A percentile compares a stretch with the other conserved stretches of the same genome.
These are phyloP conservation scores for Verticillium isaacii DNA, from an alignment of 2,329 filamentous ascomycete species.

Conservation along the genomic window DNA sequence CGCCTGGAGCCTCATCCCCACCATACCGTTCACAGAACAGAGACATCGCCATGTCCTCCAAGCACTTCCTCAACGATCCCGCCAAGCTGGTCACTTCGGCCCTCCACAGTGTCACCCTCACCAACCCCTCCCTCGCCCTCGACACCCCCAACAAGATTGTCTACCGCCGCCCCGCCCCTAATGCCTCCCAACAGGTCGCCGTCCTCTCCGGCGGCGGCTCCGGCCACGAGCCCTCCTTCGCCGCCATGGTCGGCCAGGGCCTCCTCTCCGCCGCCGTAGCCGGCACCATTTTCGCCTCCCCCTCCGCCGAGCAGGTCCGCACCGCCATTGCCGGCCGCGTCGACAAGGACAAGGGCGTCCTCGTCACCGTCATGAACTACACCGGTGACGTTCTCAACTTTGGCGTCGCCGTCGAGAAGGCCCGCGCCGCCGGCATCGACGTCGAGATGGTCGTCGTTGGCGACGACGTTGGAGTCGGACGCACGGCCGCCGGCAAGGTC, in stretches of 20 bases:
- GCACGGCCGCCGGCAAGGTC: conserved; percentile 81
- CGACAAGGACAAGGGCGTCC: conserved; percentile 64
- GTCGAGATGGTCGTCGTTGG: conserved; percentile 69
- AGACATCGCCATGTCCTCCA: conserved; percentile 46
- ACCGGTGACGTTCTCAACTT: conserved; percentile 29
- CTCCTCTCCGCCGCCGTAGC: conserved; percentile 78
- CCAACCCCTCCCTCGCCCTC: conserved; percentile 78
- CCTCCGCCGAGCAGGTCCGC: conserved; percentile 76
- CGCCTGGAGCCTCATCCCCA: too few relatives aligned
- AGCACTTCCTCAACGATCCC: conserved; percentile 88
- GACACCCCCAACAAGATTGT: conserved; percentile 79
- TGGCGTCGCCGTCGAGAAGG: conserved; percentile 63
- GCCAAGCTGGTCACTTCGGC: conserved; percentile 72
- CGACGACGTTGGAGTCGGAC: conserved; percentile 87
- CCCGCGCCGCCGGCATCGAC: conserved; percentile 54
- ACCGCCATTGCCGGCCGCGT: conserved; percentile 72
- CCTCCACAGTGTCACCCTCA: conserved; percentile 71
- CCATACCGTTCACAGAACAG: not conserved
- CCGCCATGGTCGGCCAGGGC: conserved; percentile 77
- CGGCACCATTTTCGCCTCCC: conserved; percentile 82
- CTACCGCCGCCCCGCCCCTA: conserved; percentile 58
- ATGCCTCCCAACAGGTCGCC: conserved; percentile 61
- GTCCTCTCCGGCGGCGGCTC: conserved; percentile 85
- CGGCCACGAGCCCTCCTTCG: conserved; percentile 86
- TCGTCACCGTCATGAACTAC: conserved; percentile 21